phyloP scores from a whole-genome alignment of 306 rosid species.

The Trifolium repens region DNA sequence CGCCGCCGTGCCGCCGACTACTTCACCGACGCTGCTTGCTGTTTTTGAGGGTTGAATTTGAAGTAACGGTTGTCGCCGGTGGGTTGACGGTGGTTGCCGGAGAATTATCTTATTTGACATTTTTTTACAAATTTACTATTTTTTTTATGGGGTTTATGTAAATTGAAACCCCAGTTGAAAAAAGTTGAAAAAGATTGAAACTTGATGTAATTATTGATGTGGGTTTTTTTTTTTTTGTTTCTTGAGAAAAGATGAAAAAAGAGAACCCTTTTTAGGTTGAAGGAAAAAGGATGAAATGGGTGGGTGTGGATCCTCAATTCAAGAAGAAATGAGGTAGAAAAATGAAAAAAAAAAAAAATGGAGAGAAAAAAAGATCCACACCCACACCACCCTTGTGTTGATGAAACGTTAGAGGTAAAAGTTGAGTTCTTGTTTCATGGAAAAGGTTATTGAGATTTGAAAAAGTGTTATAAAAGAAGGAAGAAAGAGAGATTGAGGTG shows the following conservation, averaged over 20 bases:
- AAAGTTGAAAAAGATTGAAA: slow-evolving; percentile 32
- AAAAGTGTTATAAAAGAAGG: not conserved
- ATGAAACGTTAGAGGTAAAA: not conserved
- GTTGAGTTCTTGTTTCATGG: not conserved
- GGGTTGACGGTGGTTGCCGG: slow-evolving; percentile 40
- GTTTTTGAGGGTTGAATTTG: slow-evolving; percentile 23
- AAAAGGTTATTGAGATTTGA: not conserved
- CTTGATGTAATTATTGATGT: not conserved
- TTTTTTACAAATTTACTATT: not conserved
- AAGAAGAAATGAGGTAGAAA: not conserved
- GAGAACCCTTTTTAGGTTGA: not conserved
- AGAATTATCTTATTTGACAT: slow-evolving; percentile 53
- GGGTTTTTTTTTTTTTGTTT: slow-evolving; percentile 34
- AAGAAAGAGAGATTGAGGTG: slow-evolving; percentile 1
- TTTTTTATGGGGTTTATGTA: not conserved
- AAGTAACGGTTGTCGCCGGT: slow-evolving; percentile 52
- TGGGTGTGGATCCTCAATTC: slow-evolving; percentile 45
- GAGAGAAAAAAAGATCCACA: slow-evolving; percentile 37
- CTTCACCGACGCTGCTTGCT: slow-evolving; percentile 55
- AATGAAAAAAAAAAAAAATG: not conserved
- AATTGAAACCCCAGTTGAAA: not conserved
- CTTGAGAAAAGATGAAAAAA: not conserved
- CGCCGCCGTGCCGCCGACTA: slow-evolving; percentile 77
- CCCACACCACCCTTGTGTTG: slow-evolving; percentile 40
- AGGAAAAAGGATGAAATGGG: not conserved